Evolutionary conservation across 768 basidiomycete species (phyloP).

Genomic region (Cystofilobasidium bisporidii): DNA sequence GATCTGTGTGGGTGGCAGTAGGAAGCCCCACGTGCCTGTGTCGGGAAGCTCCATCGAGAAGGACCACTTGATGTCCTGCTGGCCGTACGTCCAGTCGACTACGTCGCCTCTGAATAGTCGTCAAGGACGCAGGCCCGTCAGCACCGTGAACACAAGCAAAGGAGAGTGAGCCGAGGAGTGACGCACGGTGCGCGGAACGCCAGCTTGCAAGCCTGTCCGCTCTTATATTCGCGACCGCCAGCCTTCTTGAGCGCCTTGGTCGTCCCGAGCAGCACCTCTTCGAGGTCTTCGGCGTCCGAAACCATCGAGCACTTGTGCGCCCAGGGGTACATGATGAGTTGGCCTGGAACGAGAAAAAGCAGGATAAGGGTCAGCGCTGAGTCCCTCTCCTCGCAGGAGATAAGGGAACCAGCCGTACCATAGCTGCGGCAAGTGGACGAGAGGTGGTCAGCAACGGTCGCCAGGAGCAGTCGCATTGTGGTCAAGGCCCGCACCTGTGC

Average conservation of each 20-base stretch:
- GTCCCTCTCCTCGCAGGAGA: too few relatives aligned
- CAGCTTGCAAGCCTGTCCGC: slow-evolving; percentile 42
- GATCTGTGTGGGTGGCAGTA: neutral
- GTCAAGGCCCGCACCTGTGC: slow-evolving; percentile 55
- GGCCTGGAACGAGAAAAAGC: slow-evolving; percentile 7
- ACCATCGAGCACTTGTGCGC: slow-evolving; percentile 57
- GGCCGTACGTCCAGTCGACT: slow-evolving; percentile 55
- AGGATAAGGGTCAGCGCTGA: too few relatives aligned
- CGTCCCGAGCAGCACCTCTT: slow-evolving; percentile 62
- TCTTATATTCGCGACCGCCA: slow-evolving; percentile 48
- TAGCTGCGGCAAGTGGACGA: slow-evolving; percentile 2
- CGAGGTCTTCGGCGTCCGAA: slow-evolving; percentile 63
- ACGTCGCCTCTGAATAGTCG: slow-evolving; percentile 48
- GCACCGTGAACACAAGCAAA: neutral
- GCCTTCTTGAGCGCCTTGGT: slow-evolving; percentile 46
- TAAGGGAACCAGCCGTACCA: too few relatives aligned
- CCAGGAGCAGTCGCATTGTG: neutral
- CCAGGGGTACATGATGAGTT: slow-evolving; percentile 63
- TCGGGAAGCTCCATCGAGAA: slow-evolving; percentile 60
- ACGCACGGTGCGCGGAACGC: slow-evolving; percentile 31
- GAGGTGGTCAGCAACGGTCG: slow-evolving; percentile 5
- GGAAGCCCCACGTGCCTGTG: slow-evolving; percentile 45
- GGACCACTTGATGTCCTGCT: slow-evolving; percentile 52
- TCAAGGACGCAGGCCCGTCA: too few relatives aligned
- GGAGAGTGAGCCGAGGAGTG: neutral